Evolutionary conservation across 2,329 filamentous ascomycete species (phyloP).

Genomic region (Colletotrichum tofieldiae): DNA sequence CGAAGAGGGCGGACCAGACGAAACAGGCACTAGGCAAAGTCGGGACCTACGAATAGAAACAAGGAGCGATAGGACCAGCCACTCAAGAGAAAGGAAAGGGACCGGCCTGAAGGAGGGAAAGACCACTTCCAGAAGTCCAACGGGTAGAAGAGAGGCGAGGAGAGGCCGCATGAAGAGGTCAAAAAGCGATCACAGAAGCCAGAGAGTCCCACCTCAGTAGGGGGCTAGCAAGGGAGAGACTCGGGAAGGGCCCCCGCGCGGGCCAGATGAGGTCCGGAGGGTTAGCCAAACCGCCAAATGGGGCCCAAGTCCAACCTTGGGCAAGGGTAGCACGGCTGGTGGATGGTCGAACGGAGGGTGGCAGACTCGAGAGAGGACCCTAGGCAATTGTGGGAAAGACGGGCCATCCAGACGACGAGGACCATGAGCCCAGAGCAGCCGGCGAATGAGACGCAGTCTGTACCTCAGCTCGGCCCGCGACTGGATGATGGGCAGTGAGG

Average conservation of each 20-base stretch:
- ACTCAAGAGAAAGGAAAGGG: constrained; percentile 49
- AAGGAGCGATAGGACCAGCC: constrained; percentile 51
- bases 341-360: constrained; percentile 19
- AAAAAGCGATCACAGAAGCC: constrained; percentile 42
- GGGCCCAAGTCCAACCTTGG: constrained; percentile 42
- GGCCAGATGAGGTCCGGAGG: constrained; percentile 51
- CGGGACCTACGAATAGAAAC: constrained; percentile 53
- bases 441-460: constrained; percentile 32
- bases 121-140: constrained; percentile 29
- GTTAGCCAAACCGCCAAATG: constrained; percentile 49
- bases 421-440: constrained; percentile 9
- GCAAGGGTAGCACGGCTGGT: constrained; percentile 35
- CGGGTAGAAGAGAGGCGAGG: constrained; percentile 18
- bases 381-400: constrained; percentile 41
- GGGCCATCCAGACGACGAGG: constrained; percentile 23
- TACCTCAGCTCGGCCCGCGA: constrained; percentile 32
- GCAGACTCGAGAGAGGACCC: constrained; percentile 42
- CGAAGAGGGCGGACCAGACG: constrained; percentile 58
- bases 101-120: constrained; percentile 35
- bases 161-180: constrained; percentile 41
- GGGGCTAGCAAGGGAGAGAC: constrained; percentile 40
- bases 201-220: constrained; percentile 37
- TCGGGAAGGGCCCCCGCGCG: constrained; percentile 49
- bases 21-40: constrained; percentile 58
- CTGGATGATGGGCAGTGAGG: constrained; percentile 30